phyloP scores from a whole-genome alignment of 176 grass and related monocot genomes.

The Raddia distichophylla region DNA sequence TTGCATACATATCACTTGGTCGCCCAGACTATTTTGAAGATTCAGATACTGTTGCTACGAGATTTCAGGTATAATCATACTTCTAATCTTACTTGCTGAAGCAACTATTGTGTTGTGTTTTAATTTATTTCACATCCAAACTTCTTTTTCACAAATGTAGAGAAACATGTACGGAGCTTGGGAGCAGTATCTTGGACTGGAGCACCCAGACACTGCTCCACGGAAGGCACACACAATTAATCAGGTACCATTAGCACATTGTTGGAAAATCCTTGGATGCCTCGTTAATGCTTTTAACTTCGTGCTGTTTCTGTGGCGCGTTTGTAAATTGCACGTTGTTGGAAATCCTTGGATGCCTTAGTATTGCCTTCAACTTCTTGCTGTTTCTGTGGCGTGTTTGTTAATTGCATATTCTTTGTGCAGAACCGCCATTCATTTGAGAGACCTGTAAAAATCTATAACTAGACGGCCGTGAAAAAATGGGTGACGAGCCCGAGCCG shows the following conservation, averaged over 20 bases:
- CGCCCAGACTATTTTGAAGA: constrained; percentile 98
- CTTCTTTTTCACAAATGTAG: constrained; percentile 46
- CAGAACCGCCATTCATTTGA: constrained; percentile 95
- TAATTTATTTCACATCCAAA: constrained; percentile 5
- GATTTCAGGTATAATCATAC: constrained; percentile 75
- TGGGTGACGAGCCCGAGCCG: not conserved
- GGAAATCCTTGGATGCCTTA: not conserved
- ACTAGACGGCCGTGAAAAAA: constrained; percentile 52
- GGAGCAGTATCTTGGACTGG: constrained; percentile 98
- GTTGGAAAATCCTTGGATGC: not conserved
- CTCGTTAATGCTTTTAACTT: not conserved
- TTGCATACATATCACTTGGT: constrained; percentile 93
- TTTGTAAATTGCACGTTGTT: constrained; percentile 22
- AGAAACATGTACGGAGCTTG: constrained; percentile 98
- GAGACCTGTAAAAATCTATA: constrained; percentile 98
- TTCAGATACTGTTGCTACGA: constrained; percentile 68
- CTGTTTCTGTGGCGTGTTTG: not conserved
- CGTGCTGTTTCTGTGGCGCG: not conserved
- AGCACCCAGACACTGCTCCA: constrained; percentile 88
- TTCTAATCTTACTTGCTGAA: constrained; percentile 26
- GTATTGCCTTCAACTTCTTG: not conserved
- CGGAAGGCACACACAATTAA: constrained; percentile 74
- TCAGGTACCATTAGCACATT: constrained; percentile 60
- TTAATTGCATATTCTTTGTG: constrained; percentile 31
- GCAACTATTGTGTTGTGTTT: constrained; percentile 20